Evolutionary conservation across 169 alveolate genomes (phyloP), one percentile per base, ranked within the genome.

Genomic region (Theileria annulata): DNA sequence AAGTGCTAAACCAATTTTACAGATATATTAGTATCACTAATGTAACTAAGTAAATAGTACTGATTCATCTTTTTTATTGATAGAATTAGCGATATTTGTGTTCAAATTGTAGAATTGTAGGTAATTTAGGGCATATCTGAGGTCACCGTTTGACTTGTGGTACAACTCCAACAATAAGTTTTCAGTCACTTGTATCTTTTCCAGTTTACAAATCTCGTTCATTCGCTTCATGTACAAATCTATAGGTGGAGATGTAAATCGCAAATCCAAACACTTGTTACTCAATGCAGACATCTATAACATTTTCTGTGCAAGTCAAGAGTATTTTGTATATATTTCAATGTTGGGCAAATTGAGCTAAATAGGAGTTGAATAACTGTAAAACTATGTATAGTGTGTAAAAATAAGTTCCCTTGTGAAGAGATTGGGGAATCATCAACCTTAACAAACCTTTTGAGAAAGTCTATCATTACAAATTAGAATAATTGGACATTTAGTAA

Each of bases 401-500:
- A 42, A 42, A 42, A 12, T 19, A 58, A 8, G 66, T 58, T 8
- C 73, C 28, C n/a, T n/a, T n/a, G 13, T 1, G 51, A 42, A 42
- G 13, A 2, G 3, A 42, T 8, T 10, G 51, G 3, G 3, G 47
- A 8, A 28, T 30, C 8, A 30, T 0, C 0, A 59, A 8, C 3
- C 17, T 30, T 9, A 31, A 42, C 15, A 42, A 12, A 75, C 79
- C 77, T 95, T 96, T 63, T 92, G 90, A 64, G 80, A 87, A 85
- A 90, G 85, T 51, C 99, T 89, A 88, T 97, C 99, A 86, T 97
- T 97, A 80, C 99, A 96, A 48, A 97, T 95, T 75, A 99, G 97
- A 70, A 97, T 96, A 21, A 98, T 94, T n/a, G 99, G 99, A 71
- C 97, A 94, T 64, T 92, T 92, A 5, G 99, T 95, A 58, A 83